These are phyloP conservation scores for Noccaea caerulescens DNA, from an alignment of 345 rosid genomes.

Conservation along the genomic window DNA sequence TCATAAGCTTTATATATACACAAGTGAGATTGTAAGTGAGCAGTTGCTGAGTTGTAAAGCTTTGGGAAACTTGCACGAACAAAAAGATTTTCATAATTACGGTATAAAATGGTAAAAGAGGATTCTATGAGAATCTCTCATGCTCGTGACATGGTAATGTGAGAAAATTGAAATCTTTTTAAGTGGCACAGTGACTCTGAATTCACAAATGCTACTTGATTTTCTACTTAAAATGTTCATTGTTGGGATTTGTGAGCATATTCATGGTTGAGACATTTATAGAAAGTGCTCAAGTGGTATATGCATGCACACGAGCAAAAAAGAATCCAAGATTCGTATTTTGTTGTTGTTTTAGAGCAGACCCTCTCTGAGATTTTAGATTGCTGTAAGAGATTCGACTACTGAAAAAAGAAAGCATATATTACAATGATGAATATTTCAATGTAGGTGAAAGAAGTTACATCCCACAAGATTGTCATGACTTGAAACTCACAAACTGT, in stretches of 20 bases:
- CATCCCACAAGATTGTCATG: slow-evolving; percentile 6
- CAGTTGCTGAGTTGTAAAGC: slow-evolving; percentile 44
- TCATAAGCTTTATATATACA: slow-evolving; percentile 4
- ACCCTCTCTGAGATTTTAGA: slow-evolving; percentile 19
- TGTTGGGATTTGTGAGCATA: slow-evolving; percentile 37
- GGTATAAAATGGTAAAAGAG: slow-evolving; percentile 35
- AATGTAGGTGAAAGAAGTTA: slow-evolving; percentile 10
- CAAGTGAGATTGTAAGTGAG: slow-evolving; percentile 19
- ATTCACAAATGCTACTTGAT: slow-evolving; percentile 37
- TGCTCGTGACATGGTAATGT: slow-evolving; percentile 20
- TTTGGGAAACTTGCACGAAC: slow-evolving; percentile 36
- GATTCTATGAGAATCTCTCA: slow-evolving; percentile 29
- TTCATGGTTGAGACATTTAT: slow-evolving; percentile 34
- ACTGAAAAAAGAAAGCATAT: slow-evolving; percentile 11
- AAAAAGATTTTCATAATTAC: slow-evolving; percentile 38
- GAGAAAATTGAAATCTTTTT: slow-evolving; percentile 34
- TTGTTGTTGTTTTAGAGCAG: slow-evolving; percentile 11
- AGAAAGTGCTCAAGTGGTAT: slow-evolving; percentile 35
- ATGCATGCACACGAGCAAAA: slow-evolving; percentile 29
- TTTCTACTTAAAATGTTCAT: slow-evolving; percentile 29
- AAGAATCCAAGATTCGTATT: slow-evolving; percentile 11
- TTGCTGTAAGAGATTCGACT: slow-evolving; percentile 10
- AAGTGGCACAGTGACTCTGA: slow-evolving; percentile 37
- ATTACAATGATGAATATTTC: slow-evolving; percentile 6
- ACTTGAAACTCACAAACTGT: background rate